Evolutionary conservation across 495 filamentous ascomycete genomes (phyloP), one percentile per base, ranked within the genome.

Genomic region (Sphaerosporella brunnea): DNA sequence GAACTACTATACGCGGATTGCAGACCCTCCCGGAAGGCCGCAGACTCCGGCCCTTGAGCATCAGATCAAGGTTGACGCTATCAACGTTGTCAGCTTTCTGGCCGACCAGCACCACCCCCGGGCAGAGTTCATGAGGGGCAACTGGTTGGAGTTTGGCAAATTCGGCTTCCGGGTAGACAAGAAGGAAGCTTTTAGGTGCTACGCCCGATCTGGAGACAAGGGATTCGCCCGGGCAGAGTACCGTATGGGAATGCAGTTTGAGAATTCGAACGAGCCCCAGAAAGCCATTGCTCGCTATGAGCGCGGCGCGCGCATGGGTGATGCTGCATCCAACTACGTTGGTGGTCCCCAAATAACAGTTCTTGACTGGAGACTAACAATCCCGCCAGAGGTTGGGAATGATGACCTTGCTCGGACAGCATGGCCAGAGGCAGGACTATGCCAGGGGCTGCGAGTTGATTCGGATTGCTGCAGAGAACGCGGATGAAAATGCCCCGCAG

Each of bases 81-180:
- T 95, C 63, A 94, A 83, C 56, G 84, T 97, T 49, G 79, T 94
- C 41, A 71, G 69, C 47, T 94, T 95, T 61, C 68, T 97, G 23
- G 80, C 88, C 19, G 80, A 83, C 30, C 90, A 97, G 64, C 75
- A 78, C 51, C 90, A 97, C 55, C 90, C 90, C 39, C 86, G 88
- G 59, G 90, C 92, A 3, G 79, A 86, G 53, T 96, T 95, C 60
- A 84, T 97, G 68, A 78, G 77, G 62, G 84, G 83, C 46, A 95
- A 90, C 73, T 96, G 90, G 92, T 70, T 93, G 25, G 90, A 97
- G 63, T 96, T 96, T 67, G 90, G 90, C 49, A 94, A 95, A 63
- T 96, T 94, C 63, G 84, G 82, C 18, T 74, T 75, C 52, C 76
- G 82, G 16, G 68, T 82, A 49, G 88, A 96, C 67, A 94, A 92